A percentile compares a stretch with the other conserved stretches of the same genome.
phyloP scores from a whole-genome alignment of 371 early-diverging fungal genomes.

The Mucor lusitanicus region DNA sequence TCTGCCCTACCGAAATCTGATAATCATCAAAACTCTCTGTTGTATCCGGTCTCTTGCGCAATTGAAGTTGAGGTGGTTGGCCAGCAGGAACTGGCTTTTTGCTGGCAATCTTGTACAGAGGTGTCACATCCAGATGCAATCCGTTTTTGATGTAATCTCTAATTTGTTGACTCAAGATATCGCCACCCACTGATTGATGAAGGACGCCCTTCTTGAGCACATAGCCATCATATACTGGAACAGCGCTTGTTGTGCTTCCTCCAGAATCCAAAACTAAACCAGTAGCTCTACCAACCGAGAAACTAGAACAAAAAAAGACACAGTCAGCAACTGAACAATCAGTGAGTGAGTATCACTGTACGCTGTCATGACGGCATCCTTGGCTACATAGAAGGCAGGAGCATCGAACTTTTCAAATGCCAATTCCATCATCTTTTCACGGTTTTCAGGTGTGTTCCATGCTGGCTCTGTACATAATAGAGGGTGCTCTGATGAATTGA shows the following conservation, averaged over 20 bases:
- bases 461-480: constrained; percentile 87
- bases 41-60: constrained; percentile 62
- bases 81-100: constrained; percentile 77
- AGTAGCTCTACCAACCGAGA: constrained; percentile 87
- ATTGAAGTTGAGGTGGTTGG: constrained; percentile 58
- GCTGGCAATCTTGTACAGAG: constrained; percentile 78
- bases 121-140: constrained; percentile 69
- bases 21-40: constrained; percentile 68
- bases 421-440: constrained; percentile 88
- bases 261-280: constrained; percentile 94
- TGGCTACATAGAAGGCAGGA: constrained; percentile 93
- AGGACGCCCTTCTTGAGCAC: constrained; percentile 88
- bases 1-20: constrained; percentile 57
- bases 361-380: constrained; percentile 91
- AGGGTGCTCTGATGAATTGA: constrained; percentile 83
- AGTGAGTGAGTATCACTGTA: constrained; percentile 36
- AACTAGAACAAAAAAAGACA: constrained; percentile 48
- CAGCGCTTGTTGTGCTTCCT: constrained; percentile 81
- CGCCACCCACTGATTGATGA: constrained; percentile 81
- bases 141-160: constrained; percentile 62
- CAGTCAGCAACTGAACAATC: background rate
- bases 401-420: constrained; percentile 91
- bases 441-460: constrained; percentile 81
- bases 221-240: constrained; percentile 96
- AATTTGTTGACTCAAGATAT: constrained; percentile 79